Evolutionary conservation across 306 rosid genomes (phyloP), one percentile per base, ranked within the genome.

Genomic region (Echinosophora koreensis): DNA sequence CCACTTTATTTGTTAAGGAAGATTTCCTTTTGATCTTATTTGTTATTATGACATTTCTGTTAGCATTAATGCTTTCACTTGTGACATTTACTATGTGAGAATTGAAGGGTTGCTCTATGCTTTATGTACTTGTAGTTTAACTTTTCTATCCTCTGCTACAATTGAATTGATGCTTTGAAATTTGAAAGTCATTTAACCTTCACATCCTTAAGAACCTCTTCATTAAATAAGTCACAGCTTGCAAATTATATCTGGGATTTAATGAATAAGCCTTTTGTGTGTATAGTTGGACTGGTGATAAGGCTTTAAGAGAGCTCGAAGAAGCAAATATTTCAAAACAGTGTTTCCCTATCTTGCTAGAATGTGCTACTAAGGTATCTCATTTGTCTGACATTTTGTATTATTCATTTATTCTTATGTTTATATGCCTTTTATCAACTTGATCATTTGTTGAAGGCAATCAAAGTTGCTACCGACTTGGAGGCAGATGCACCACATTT

Each of bases 271-370:
- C 70, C 38, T 22, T 69, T 74, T 80, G 35, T 59, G 60, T 86
- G 77, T 56, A 69, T 73, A 94, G 98, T 83, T 94, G 98, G 98
- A 92, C 93, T 11, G 98, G 97, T 44, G 92, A 88, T 69, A 89
- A 87, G 84, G 98, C 98, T 66, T 82, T 85, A 80, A 80, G 86
- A 80, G 97, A 94, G 83, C 97, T 94, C 38, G 88, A 92, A 80
- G 97, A 89, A 77, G 95, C 98, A 61, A 94, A 92, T 90, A 86
- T 94, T 80, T 84, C 93, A 28, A 87, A 71, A 47, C 96, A 87
- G 66, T 90, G 93, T 82, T 94, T 92, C 85, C 95, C 96, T 80
- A 81, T 82, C 79, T 83, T 94, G 86, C 90, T 92, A 60, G 97
- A 88, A 84, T 94, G 96, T 83, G 98, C 94, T 66, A 83, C 89